Conservation (phyloP, 352 stramenopile genomes). For the Globisporangium irregulare region DNA sequence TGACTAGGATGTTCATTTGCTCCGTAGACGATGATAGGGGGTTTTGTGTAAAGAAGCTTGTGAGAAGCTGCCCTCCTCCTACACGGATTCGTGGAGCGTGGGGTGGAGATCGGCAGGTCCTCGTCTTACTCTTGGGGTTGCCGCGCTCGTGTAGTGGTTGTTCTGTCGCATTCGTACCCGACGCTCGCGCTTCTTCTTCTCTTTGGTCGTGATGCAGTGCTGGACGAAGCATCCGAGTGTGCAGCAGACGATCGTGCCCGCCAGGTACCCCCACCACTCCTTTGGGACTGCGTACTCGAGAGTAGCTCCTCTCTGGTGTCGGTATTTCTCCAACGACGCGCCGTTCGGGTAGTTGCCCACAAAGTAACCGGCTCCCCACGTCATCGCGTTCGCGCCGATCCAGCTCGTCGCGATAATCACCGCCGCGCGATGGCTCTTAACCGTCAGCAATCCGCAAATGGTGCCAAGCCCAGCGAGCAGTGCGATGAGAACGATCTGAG, state of each 20-base stretch:
- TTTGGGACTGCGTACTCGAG: conserved; percentile 13
- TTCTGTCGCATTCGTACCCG: not conserved
- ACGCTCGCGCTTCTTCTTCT: not conserved
- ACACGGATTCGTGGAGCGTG: not conserved
- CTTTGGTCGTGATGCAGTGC: conserved; percentile 9
- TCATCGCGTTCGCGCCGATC: conserved; percentile 26
- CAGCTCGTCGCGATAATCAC: conserved; percentile 31
- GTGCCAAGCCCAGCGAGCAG: conserved; percentile 1
- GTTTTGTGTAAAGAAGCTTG: not conserved
- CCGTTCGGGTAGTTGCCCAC: conserved; percentile 30
- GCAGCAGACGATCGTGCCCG: conserved; percentile 21
- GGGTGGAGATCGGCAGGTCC: not conserved
- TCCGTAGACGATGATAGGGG: not conserved
- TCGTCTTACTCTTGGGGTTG: not conserved
- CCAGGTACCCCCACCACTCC: conserved; percentile 35
- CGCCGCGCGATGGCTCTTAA: conserved; percentile 1
- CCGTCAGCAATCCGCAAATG: conserved; percentile 3
- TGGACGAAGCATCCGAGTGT: conserved; percentile 25
- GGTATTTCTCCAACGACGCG: conserved; percentile 12
- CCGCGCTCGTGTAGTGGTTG: conserved; percentile 4
- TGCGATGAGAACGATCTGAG: not conserved
- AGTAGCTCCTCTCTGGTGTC: not conserved
- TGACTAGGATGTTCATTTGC: not conserved
- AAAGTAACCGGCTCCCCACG: conserved; percentile 32
- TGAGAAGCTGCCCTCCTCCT: not conserved